Percentiles rank a stretch among this genome's conserved stretches.
These are phyloP conservation scores for Citrus inodora DNA, from an alignment of 345 rosid genomes.

Conservation along the genomic window DNA sequence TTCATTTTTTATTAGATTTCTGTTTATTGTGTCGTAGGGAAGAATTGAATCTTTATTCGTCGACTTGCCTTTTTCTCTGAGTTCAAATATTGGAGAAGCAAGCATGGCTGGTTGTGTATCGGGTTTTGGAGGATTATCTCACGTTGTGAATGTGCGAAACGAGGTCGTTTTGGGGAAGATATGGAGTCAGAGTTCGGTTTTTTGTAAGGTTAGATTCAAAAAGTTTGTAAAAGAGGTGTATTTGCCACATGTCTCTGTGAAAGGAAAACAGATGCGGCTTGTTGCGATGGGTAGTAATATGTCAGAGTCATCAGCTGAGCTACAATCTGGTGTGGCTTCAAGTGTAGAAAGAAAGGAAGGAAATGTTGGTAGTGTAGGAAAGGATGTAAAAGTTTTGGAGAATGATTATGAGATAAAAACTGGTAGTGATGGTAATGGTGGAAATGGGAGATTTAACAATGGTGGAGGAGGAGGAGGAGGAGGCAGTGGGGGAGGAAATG, in stretches of 20 bases:
- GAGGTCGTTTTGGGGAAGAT: conserved; percentile 22
- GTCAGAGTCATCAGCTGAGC: conserved; percentile 38
- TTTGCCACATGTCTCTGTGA: conserved; percentile 18
- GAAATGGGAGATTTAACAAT: conserved; percentile 35
- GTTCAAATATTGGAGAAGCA: not conserved
- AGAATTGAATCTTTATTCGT: conserved; percentile 19
- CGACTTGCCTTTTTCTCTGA: conserved; percentile 25
- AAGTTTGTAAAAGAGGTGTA: conserved; percentile 12
- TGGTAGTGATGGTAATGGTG: conserved; percentile 27
- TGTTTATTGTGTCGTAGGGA: not conserved
- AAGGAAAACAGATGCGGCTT: conserved; percentile 36
- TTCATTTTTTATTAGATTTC: not conserved
- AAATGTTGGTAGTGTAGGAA: conserved; percentile 13
- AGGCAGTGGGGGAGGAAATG: conserved; percentile 29
- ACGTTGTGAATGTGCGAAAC: conserved; percentile 25
- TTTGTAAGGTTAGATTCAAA: conserved; percentile 1
- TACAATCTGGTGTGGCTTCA: conserved; percentile 21
- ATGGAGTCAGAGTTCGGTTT: conserved; percentile 21
- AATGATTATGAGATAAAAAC: conserved; percentile 17
- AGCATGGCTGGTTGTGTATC: conserved; percentile 45
- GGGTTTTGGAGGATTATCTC: conserved; percentile 30
- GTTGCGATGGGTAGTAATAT: conserved; percentile 28
- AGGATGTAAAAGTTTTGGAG: conserved; percentile 26
- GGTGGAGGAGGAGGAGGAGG: conserved; percentile 43
- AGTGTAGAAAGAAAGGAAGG: conserved; percentile 14